Percentiles rank a stretch among this genome's conserved stretches.
Evolutionary conservation across 495 filamentous ascomycete species (phyloP).

Genomic region (Pyrenula aspistea): DNA sequence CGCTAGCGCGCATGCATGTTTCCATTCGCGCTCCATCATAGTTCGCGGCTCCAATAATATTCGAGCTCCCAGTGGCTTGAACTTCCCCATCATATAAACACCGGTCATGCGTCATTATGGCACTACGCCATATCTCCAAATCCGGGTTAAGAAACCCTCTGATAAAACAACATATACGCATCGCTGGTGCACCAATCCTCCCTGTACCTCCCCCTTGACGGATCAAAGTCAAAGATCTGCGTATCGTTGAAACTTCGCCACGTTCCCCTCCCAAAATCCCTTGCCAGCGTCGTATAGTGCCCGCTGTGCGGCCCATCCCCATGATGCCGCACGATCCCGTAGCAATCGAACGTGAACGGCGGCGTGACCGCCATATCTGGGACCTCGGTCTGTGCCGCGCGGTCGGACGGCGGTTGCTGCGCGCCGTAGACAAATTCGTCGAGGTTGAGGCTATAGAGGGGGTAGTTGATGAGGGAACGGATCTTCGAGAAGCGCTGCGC

Average conservation of each 20-base stretch:
- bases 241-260: conserved; percentile 62
- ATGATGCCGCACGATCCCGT: conserved; percentile 57
- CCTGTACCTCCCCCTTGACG: conserved; percentile 30
- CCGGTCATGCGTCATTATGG: too few species aligned
- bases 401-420: conserved; percentile 15
- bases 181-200: conserved; percentile 47
- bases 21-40: too few species aligned
- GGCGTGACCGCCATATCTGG: conserved; percentile 40
- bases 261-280: conserved; percentile 43
- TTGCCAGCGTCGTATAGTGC: conserved; percentile 58
- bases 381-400: conserved; percentile 5
- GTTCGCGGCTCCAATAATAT: too few species aligned
- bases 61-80: too few species aligned
- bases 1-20: too few species aligned
- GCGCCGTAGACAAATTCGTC: conserved; percentile 40
- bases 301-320: conserved; percentile 51
- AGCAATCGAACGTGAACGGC: conserved; percentile 61
- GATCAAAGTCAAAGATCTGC: conserved; percentile 44
- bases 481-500: conserved; percentile 42
- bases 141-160: conserved; percentile 24
- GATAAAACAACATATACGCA: conserved; percentile 60
- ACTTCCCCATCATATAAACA: too few species aligned
- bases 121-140: too few species aligned
- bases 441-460: conserved; percentile 51
- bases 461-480: conserved; percentile 56